Evolutionary conservation across 2,329 filamentous ascomycete genomes (phyloP), one percentile per base, ranked within the genome.

Genomic region (Claviceps citrina): DNA sequence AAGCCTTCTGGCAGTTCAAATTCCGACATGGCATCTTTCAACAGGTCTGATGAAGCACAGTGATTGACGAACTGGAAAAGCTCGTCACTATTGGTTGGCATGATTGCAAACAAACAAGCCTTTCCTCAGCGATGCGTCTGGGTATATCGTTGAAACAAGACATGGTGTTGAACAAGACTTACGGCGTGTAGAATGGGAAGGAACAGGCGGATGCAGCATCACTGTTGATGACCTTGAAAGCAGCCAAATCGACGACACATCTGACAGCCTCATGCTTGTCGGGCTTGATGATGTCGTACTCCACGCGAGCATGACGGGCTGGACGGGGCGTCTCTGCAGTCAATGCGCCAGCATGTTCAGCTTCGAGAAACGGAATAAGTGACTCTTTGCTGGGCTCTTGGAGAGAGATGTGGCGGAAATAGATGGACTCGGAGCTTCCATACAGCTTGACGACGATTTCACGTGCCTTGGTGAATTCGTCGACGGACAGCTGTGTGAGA

Each of bases 301-400:
- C 50, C 41, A 71, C 63, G 47, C 61, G 60, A 28, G 67, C 59
- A 41, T 60, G 61, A 39, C 71, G 64, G 1, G 67, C 58, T 7
- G 69, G 57, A 16, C 66, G 60, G 36, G 59, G 59, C 3, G 60
- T 61, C 8, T 52, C 49, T 1, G 63, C 62, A 0, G 68, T 57
- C 9, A 67, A 52, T 16, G 57, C 54, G 3, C 70, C 68, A n/a
- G 60, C 62, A 46, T 78, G 69, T 51, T 81, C 77, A 3, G 72
- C 73, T 36, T 76, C 70, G 18, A 81, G 62, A 49, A 77, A 81
- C 1, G 66, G 66, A 6, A 76, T 52, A 7, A 78, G 64, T 28
- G 73, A 64, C 28, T 60, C 60, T 57, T 79, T 81, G 22, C 65
- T 61, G 1, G 77, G 76, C 47, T 82, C 76, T 31, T 77, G 62